Evolutionary conservation across 768 basidiomycete species (phyloP).

Genomic region (Mycena haematopus): DNA sequence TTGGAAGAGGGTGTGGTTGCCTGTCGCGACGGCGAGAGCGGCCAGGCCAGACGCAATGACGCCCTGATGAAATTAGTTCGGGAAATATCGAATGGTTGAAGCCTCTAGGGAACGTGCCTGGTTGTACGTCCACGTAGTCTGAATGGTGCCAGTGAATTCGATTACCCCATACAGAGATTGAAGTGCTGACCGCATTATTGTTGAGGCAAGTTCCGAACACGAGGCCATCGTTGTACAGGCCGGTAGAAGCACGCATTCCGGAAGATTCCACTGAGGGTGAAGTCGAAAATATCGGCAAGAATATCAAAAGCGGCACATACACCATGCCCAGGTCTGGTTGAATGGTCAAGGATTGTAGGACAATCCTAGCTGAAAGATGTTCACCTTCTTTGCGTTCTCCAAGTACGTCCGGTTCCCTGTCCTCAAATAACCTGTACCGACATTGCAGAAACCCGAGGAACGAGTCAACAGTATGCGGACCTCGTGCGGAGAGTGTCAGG

Average conservation of each 20-base stretch:
- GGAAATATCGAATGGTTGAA: neutral
- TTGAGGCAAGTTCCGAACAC: slow-evolving; percentile 10
- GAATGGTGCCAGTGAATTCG: neutral
- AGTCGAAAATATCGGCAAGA: neutral
- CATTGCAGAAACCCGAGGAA: slow-evolving; percentile 22
- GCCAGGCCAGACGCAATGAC: slow-evolving; percentile 48
- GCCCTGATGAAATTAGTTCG: slow-evolving; percentile 30
- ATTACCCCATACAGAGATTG: neutral
- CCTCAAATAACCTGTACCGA: slow-evolving; percentile 40
- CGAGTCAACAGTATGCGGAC: neutral
- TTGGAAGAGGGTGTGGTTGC: slow-evolving; percentile 34
- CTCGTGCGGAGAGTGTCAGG: slow-evolving; percentile 29
- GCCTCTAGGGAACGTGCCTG: slow-evolving; percentile 36
- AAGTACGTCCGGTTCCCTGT: slow-evolving; percentile 40
- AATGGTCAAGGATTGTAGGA: neutral
- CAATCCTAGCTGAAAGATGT: neutral
- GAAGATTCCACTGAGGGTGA: slow-evolving; percentile 24
- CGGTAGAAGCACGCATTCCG: slow-evolving; percentile 17
- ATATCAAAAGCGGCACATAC: neutral
- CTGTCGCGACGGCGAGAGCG: slow-evolving; percentile 37
- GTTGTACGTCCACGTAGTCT: slow-evolving; percentile 51
- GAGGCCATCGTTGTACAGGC: slow-evolving; percentile 17
- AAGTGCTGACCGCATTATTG: slow-evolving; percentile 8
- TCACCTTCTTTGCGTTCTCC: slow-evolving; percentile 43
- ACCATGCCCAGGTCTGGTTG: slow-evolving; percentile 18